phyloP scores from a whole-genome alignment of 2,329 filamentous ascomycete genomes.

The Venturia asperata region DNA sequence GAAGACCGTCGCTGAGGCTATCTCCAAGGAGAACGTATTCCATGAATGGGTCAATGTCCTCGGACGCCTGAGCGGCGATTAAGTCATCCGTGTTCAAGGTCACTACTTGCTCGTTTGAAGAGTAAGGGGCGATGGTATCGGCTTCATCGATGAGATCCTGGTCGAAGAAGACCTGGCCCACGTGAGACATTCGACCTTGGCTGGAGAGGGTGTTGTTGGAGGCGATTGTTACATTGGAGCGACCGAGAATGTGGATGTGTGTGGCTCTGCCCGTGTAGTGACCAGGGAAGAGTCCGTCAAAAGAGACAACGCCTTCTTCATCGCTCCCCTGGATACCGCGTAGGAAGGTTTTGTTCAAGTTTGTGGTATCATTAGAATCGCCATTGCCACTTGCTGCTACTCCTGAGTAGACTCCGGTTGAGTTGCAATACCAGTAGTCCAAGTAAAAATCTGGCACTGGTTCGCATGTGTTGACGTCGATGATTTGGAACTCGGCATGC shows the following conservation, averaged over 20 bases:
- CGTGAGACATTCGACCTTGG: conserved; percentile 46
- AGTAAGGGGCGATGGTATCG: conserved; percentile 41
- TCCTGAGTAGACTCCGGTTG: conserved; percentile 30
- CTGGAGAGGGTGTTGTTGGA: conserved; percentile 15
- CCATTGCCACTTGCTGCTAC: conserved; percentile 34
- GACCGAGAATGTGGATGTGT: conserved; percentile 20
- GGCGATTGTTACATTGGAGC: not conserved
- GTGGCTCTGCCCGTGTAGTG: conserved; percentile 37
- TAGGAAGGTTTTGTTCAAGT: conserved; percentile 31
- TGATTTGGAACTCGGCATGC: conserved; percentile 47
- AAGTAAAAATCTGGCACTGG: conserved; percentile 43
- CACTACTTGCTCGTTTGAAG: conserved; percentile 36
- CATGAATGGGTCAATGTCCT: conserved; percentile 50
- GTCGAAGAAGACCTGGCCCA: conserved; percentile 60
- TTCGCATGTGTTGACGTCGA: conserved; percentile 49
- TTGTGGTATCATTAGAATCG: conserved; percentile 29
- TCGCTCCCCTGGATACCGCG: conserved; percentile 41
- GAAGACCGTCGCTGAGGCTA: conserved; percentile 22
- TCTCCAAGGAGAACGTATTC: conserved; percentile 53
- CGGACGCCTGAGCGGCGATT: conserved; percentile 44
- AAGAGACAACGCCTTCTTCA: conserved; percentile 36
- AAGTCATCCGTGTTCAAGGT: conserved; percentile 47
- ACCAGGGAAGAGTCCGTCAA: conserved; percentile 40
- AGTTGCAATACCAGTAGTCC: conserved; percentile 48
- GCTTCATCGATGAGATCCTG: conserved; percentile 49